These are phyloP conservation scores for Cryptococcus sp. DNA, from an alignment of 1,284 basidiomycete species.

Conservation along the genomic window DNA sequence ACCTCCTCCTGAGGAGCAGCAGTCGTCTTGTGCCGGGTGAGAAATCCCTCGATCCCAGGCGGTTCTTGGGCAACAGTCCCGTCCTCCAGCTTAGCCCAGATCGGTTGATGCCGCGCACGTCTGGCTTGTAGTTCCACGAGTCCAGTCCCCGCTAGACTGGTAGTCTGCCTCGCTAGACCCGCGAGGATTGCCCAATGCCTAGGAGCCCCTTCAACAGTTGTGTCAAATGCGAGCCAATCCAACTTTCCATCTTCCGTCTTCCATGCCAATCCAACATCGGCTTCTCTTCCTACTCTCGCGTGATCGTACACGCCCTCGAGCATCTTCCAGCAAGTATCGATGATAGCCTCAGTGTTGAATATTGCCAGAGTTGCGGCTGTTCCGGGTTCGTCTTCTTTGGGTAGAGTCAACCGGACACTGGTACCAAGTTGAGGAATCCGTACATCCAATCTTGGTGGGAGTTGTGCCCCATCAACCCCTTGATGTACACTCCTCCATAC, in stretches of 20 bases:
- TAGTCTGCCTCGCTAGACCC: slow-evolving; percentile 25
- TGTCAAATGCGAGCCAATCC: slow-evolving; percentile 43
- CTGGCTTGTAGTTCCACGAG: slow-evolving; percentile 31
- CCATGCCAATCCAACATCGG: slow-evolving; percentile 40
- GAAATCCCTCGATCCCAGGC: slow-evolving; percentile 41
- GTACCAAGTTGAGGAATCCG: slow-evolving; percentile 31
- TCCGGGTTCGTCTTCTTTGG: slow-evolving; percentile 27
- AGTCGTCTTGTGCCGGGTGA: slow-evolving; percentile 24
- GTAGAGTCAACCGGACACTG: slow-evolving; percentile 30
- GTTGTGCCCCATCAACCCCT: slow-evolving; percentile 30
- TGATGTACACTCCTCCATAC: slow-evolving; percentile 40
- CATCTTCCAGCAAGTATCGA: slow-evolving; percentile 30
- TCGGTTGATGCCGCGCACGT: slow-evolving; percentile 34
- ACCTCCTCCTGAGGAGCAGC: slow-evolving; percentile 21
- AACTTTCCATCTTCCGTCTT: slow-evolving; percentile 29
- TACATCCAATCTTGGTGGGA: slow-evolving; percentile 38
- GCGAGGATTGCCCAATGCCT: slow-evolving; percentile 42
- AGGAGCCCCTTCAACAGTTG: slow-evolving; percentile 28
- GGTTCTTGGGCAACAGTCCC: slow-evolving; percentile 40
- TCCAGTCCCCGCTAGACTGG: slow-evolving; percentile 5
- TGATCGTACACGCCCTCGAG: slow-evolving; percentile 18
- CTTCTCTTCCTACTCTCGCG: slow-evolving; percentile 2
- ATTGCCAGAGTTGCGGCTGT: slow-evolving; percentile 6
- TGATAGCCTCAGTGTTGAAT: slow-evolving; percentile 21
- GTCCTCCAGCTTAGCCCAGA: slow-evolving; percentile 31